Evolutionary conservation across 192 early-diverging fungal species (phyloP).

Genomic region (Coemansia sp.): DNA sequence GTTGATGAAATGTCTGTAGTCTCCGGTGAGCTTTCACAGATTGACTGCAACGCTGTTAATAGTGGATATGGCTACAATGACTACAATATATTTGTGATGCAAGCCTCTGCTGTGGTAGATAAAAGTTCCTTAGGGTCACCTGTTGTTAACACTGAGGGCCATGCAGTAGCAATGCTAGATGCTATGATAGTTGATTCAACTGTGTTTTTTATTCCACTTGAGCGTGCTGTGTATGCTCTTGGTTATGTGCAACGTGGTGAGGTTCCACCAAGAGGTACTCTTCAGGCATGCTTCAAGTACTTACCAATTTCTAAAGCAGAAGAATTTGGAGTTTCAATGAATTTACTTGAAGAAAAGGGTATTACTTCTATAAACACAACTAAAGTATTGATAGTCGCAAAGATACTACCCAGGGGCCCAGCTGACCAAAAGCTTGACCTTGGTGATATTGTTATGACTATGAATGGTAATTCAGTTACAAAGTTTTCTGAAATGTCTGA

Average conservation of each 20-base stretch:
- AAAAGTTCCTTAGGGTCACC: constrained; percentile 74
- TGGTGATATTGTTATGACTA: constrained; percentile 67
- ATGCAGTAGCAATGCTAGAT: constrained; percentile 68
- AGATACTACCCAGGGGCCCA: constrained; percentile 64
- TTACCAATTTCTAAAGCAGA: constrained; percentile 58
- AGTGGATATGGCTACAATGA: constrained; percentile 58
- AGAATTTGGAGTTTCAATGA: constrained; percentile 11
- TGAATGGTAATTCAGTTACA: constrained; percentile 56
- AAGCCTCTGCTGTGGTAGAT: constrained; percentile 59
- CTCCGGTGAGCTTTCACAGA: constrained; percentile 67
- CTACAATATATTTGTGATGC: constrained; percentile 78
- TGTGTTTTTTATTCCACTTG: constrained; percentile 72
- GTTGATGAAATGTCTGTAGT: constrained; percentile 74
- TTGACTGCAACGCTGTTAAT: constrained; percentile 67
- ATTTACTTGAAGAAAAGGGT: constrained; percentile 50
- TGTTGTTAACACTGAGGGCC: constrained; percentile 69
- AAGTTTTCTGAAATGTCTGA: constrained; percentile 62
- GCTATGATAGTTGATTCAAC: constrained; percentile 46
- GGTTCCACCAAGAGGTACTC: constrained; percentile 66
- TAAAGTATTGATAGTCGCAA: constrained; percentile 63
- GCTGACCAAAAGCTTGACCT: constrained; percentile 59
- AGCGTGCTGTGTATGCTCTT: constrained; percentile 66
- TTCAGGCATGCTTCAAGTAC: constrained; percentile 67
- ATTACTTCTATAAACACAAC: constrained; percentile 56
- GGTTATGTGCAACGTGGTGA: constrained; percentile 54